phyloP scores from a whole-genome alignment of 345 rosid genomes.

The Salix dunnii region DNA sequence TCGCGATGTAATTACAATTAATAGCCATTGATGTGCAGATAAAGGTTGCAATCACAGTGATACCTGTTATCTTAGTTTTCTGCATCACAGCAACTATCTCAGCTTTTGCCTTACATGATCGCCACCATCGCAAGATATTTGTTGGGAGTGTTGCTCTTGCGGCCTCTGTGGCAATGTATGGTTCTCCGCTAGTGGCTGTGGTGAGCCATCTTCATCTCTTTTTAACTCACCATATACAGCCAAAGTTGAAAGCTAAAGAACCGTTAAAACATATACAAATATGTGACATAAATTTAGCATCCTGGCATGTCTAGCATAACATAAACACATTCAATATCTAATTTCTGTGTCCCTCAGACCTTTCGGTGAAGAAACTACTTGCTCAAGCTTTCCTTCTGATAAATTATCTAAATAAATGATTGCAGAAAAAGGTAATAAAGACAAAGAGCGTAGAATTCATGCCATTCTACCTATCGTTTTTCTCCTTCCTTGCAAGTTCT shows the following conservation, averaged over 20 bases:
- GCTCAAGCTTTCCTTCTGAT: neutral
- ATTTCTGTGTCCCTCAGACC: neutral
- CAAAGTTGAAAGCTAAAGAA: neutral
- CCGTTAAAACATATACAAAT: neutral
- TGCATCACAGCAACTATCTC: slow-evolving; percentile 40
- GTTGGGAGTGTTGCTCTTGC: slow-evolving; percentile 67
- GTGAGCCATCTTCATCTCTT: slow-evolving; percentile 33
- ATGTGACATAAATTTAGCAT: neutral
- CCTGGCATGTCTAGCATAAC: neutral
- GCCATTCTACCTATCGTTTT: slow-evolving; percentile 82
- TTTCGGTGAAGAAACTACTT: neutral
- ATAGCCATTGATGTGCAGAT: slow-evolving; percentile 36
- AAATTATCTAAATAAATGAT: neutral
- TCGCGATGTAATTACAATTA: neutral
- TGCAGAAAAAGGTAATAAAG: slow-evolving; percentile 68
- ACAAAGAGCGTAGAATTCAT: slow-evolving; percentile 88
- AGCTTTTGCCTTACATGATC: slow-evolving; percentile 50
- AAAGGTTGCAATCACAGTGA: slow-evolving; percentile 39
- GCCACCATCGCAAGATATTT: slow-evolving; percentile 55
- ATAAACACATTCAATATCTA: neutral
- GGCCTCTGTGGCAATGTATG: slow-evolving; percentile 67
- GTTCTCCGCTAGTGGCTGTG: slow-evolving; percentile 66
- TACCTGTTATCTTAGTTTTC: slow-evolving; percentile 37
- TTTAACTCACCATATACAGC: neutral
- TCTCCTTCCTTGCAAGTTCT: slow-evolving; percentile 66